A percentile compares a stretch with the other conserved stretches of the same genome.
phyloP scores from a whole-genome alignment of 208 protist genomes.

The Trypanosoma scelopori region DNA sequence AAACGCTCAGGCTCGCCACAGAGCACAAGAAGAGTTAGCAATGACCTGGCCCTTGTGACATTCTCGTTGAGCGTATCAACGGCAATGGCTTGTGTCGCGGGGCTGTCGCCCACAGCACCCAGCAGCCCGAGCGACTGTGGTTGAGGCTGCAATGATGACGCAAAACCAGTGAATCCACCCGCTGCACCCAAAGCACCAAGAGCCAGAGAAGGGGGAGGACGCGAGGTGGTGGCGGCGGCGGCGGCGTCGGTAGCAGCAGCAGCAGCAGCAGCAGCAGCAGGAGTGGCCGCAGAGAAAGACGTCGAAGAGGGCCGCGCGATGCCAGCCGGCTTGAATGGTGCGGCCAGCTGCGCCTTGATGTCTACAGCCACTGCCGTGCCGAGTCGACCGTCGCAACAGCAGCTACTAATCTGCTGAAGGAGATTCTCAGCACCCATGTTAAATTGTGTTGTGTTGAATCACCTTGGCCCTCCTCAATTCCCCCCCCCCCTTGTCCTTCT shows the following conservation, averaged over 20 bases:
- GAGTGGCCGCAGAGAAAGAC: conserved; percentile 6
- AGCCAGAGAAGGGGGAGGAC: background rate
- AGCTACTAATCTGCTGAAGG: conserved; percentile 21
- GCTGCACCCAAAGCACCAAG: background rate
- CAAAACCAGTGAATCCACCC: conserved; percentile 16
- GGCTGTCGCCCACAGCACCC: conserved; percentile 6
- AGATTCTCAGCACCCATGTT: conserved; percentile 16
- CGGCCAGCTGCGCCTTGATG: conserved; percentile 46
- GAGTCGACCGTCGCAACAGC: conserved; percentile 31
- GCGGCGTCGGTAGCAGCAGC: background rate
- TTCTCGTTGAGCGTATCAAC: conserved; percentile 17
- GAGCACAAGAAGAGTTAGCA: conserved; percentile 28
- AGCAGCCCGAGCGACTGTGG: conserved; percentile 16
- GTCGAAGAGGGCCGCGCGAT: too few relatives aligned
- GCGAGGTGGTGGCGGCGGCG: too few relatives aligned
- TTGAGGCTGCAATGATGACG: conserved; percentile 17
- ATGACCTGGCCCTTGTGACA: conserved; percentile 2
- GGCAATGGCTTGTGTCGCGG: background rate
- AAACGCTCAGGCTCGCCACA: conserved; percentile 32
- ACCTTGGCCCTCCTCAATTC: background rate
- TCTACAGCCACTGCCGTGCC: conserved; percentile 34
- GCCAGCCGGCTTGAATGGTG: conserved; percentile 35
- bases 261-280: background rate
- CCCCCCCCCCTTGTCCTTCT: background rate
- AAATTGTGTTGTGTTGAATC: background rate